phyloP scores from a whole-genome alignment of 306 rosid species.

The Cercis canadensis region DNA sequence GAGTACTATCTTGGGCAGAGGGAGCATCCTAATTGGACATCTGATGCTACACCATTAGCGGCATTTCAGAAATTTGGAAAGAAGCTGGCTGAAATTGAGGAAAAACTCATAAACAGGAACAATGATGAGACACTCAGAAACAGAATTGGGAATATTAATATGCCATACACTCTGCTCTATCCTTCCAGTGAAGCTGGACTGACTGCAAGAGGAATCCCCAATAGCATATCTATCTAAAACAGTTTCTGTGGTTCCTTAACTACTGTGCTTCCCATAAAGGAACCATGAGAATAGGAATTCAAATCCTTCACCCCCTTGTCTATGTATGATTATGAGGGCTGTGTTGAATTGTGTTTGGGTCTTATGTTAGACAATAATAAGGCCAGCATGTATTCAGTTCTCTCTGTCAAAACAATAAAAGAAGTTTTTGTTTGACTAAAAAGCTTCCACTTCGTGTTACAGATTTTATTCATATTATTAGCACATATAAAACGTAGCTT shows the following conservation, averaged over 20 bases:
- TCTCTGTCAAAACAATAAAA: no score
- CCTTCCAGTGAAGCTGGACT: slow-evolving; percentile 64
- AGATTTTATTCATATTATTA: no score
- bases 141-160: slow-evolving; percentile 58
- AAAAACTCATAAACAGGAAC: slow-evolving; percentile 19
- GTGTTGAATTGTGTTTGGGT: no score
- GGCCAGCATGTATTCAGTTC: no score
- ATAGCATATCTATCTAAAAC: slow-evolving; percentile 60
- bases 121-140: slow-evolving; percentile 33
- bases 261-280: no score
- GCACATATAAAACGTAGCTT: no score
- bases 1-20: slow-evolving; percentile 69
- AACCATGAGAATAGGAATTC: no score
- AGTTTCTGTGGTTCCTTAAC: background rate
- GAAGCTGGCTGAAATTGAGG: slow-evolving; percentile 45
- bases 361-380: no score
- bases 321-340: no score
- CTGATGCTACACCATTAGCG: slow-evolving; percentile 39
- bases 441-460: no score
- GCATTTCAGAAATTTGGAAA: slow-evolving; percentile 60
- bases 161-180: slow-evolving; percentile 69
- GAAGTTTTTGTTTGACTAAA: no score
- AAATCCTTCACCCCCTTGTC: no score
- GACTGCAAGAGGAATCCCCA: slow-evolving; percentile 71
- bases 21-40: slow-evolving; percentile 57